Evolutionary conservation across 2,329 filamentous ascomycete genomes (phyloP).

Genomic region (Paecilomyces fulvus): DNA sequence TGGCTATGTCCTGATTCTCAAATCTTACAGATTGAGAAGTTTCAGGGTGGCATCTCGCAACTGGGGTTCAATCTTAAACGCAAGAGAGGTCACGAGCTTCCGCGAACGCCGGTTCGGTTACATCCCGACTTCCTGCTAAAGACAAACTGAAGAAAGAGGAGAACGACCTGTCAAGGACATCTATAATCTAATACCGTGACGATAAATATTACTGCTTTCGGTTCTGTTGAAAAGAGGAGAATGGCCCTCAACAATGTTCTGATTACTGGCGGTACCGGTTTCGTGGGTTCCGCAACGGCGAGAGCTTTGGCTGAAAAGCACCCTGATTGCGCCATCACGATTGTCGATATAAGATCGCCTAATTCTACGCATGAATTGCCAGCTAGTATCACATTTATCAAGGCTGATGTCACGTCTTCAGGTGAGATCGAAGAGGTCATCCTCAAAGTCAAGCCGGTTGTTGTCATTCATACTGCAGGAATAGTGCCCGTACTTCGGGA

Average conservation of each 20-base stretch:
- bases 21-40: neutral
- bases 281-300: slow-evolving; percentile 31
- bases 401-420: slow-evolving; percentile 26
- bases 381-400: slow-evolving; percentile 15
- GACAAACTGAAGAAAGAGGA: neutral
- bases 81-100: neutral
- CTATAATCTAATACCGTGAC: neutral
- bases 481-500: slow-evolving; percentile 33
- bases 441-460: slow-evolving; percentile 32
- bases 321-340: slow-evolving; percentile 25
- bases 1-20: neutral
- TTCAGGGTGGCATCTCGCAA: neutral
- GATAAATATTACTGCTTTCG: neutral
- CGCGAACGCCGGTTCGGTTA: neutral
- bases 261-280: slow-evolving; percentile 31
- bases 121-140: neutral
- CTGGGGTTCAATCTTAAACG: neutral
- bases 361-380: slow-evolving; percentile 20
- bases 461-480: slow-evolving; percentile 48
- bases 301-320: slow-evolving; percentile 29
- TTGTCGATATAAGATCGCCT: slow-evolving; percentile 28
- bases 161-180: neutral
- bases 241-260: slow-evolving; percentile 19
- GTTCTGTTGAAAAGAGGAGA: neutral
- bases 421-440: slow-evolving; percentile 27